Evolutionary conservation across 441 rosid species (phyloP).

Genomic region (Erysimum cheiri): DNA sequence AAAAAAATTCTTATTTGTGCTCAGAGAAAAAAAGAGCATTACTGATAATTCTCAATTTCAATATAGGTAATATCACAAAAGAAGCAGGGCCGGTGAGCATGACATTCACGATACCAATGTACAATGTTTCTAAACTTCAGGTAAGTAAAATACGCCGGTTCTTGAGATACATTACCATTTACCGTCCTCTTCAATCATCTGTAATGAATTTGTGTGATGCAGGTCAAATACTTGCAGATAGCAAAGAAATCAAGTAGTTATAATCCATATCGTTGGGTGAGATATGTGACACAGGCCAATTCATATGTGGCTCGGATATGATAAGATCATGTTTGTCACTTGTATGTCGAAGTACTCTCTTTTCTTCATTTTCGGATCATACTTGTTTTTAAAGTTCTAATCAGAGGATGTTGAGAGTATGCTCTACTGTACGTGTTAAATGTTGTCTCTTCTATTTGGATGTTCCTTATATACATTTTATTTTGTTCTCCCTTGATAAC

Average conservation of each 20-base stretch:
- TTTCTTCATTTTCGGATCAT: constrained; percentile 19
- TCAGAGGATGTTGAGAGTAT: neutral
- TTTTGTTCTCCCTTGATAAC: neutral
- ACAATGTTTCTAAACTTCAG: constrained; percentile 93
- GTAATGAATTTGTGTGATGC: constrained; percentile 38
- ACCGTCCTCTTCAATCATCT: neutral
- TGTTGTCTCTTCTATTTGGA: constrained; percentile 23
- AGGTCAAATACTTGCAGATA: constrained; percentile 98
- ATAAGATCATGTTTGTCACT: constrained; percentile 34
- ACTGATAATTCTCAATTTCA: neutral
- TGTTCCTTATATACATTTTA: neutral
- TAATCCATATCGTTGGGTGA: constrained; percentile 97
- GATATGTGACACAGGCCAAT: constrained; percentile 97
- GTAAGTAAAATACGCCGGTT: constrained; percentile 49
- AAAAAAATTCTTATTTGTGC: neutral
- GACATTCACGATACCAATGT: constrained; percentile 98
- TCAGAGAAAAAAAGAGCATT: neutral
- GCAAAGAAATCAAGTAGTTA: constrained; percentile 83
- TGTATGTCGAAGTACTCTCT: constrained; percentile 29
- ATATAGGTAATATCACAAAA: constrained; percentile 85
- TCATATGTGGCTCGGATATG: constrained; percentile 93
- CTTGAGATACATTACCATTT: neutral
- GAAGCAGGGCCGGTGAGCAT: constrained; percentile 98
- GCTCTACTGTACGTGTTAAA: constrained; percentile 5
- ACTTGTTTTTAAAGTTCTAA: constrained; percentile 3